Evolutionary conservation across 768 basidiomycete genomes (phyloP), one percentile per base, ranked within the genome.

Genomic region (Cyclocybe cylindracea): DNA sequence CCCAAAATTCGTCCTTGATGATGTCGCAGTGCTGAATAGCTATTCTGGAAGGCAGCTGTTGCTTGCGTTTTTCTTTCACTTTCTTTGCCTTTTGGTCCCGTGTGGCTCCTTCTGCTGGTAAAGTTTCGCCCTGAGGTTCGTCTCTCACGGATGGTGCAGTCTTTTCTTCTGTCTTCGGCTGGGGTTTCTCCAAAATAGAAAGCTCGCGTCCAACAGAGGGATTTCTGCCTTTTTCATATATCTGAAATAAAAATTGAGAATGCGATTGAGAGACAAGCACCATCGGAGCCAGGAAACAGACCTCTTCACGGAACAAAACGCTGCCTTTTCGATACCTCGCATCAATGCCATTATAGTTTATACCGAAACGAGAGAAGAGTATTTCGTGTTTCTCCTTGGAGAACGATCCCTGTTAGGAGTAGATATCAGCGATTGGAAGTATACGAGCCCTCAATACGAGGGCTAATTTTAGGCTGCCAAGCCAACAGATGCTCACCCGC

Each of bases 301-400:
- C 61, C 56, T 80, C 74, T 57, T 86, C 78, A 50, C 93, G 82
- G 41, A 93, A 79, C 9, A 98, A 65, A 2, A 92, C 77, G 58
- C 89, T 94, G 9, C 97, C 97, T 65, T 95, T 96, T 45, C 89
- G 75, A 62, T 80, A 96, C 52, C 86, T 77, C 1, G 78, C 74
- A 7, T 87, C 77, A 4, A 95, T 66, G 5, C 78, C 70, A 56
- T 91, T 96, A 65, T 98, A 99, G 67, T 98, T 98, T 60, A 96
- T 84, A 4, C 78, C 76, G 61, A 94, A 98, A 10, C 78, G 78
- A 10, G 80, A 75, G 71, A 87, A 95, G 2, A 99, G 75, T 4
- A 98, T 86, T 68, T 98, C 96, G 56, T 99, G 82, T 71, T 99
- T 99, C 55, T 89, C 82, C 48, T 85, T 83, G 7, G 97, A 91